A percentile compares a stretch with the other conserved stretches of the same genome.
These are phyloP conservation scores for Microdochium paspali DNA, from an alignment of 2,329 filamentous ascomycete species.

Conservation along the genomic window DNA sequence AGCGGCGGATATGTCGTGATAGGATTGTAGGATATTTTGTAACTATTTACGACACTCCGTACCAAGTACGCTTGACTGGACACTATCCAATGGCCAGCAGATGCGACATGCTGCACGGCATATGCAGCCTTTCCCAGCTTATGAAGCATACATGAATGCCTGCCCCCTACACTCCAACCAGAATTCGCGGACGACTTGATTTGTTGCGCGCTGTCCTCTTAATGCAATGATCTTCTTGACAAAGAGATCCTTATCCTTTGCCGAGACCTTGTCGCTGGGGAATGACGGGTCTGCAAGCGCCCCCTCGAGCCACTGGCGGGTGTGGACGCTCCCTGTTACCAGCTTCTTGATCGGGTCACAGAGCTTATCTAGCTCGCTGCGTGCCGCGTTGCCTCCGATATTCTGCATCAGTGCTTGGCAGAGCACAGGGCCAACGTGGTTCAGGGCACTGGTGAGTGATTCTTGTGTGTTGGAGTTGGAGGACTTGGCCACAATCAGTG, in stretches of 20 bases:
- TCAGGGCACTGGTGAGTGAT: constrained; percentile 38
- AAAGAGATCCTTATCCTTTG: constrained; percentile 53
- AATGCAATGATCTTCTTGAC: constrained; percentile 58
- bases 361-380: constrained; percentile 64
- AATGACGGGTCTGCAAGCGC: constrained; percentile 47
- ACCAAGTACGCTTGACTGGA: too few species aligned
- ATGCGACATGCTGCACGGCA: too few species aligned
- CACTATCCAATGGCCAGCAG: too few species aligned
- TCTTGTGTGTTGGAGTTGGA: constrained; percentile 31
- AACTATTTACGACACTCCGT: too few species aligned
- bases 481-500: constrained; percentile 39
- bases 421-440: constrained; percentile 53
- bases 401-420: constrained; percentile 52
- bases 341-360: constrained; percentile 64
- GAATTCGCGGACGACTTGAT: constrained; percentile 60
- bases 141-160: constrained; percentile 8
- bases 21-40: too few species aligned
- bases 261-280: constrained; percentile 48
- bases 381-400: constrained; percentile 56
- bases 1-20: too few species aligned
- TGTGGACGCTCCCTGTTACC: constrained; percentile 41
- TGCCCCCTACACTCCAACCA: constrained; percentile 52
- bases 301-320: constrained; percentile 53
- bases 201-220: constrained; percentile 54
- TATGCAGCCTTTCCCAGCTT: too few species aligned